Evolutionary conservation across 2,329 filamentous ascomycete genomes (phyloP).

Genomic region (Colletotrichum tabaci): DNA sequence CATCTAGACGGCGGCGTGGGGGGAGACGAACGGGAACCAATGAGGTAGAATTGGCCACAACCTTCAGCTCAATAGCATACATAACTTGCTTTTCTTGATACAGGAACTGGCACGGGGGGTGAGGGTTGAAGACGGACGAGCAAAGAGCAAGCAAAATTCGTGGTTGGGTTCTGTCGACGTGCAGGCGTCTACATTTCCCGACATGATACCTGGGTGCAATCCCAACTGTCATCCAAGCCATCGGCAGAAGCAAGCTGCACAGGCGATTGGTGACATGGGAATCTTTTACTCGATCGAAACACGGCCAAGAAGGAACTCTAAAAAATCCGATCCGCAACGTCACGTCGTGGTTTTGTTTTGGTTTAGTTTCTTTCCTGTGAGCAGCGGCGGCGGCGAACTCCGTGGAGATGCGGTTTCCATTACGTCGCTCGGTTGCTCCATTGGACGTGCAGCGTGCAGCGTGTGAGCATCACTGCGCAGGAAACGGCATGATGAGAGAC

Average conservation of each 20-base stretch:
- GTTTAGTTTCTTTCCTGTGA: not conserved
- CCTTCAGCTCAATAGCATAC: slow-evolving; percentile 37
- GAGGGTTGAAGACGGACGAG: not conserved
- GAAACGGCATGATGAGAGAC: slow-evolving; percentile 13
- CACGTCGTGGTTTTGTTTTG: not conserved
- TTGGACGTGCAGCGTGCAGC: slow-evolving; percentile 6
- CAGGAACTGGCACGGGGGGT: not conserved
- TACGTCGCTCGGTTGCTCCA: slow-evolving; percentile 25
- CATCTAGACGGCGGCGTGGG: slow-evolving; percentile 36
- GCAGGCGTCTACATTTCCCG: no score
- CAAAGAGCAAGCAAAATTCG: not conserved
- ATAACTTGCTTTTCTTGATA: slow-evolving; percentile 19
- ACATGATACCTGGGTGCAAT: no score
- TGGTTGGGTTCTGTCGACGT: not conserved
- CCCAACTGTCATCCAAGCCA: not conserved
- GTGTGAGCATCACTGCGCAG: not conserved
- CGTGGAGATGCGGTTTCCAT: slow-evolving; percentile 34
- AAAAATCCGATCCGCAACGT: not conserved
- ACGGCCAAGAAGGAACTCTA: slow-evolving; percentile 8
- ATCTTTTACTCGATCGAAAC: slow-evolving; percentile 33
- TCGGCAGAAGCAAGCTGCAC: not conserved
- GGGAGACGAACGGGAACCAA: slow-evolving; percentile 1
- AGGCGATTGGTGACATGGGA: slow-evolving; percentile 23
- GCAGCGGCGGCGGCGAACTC: slow-evolving; percentile 12
- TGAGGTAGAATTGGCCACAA: slow-evolving; percentile 15